Percentiles rank a stretch among this genome's conserved stretches.
These are phyloP conservation scores for Trypanosoma brucei DNA, from an alignment of 208 protist genomes.

Conservation along the genomic window DNA sequence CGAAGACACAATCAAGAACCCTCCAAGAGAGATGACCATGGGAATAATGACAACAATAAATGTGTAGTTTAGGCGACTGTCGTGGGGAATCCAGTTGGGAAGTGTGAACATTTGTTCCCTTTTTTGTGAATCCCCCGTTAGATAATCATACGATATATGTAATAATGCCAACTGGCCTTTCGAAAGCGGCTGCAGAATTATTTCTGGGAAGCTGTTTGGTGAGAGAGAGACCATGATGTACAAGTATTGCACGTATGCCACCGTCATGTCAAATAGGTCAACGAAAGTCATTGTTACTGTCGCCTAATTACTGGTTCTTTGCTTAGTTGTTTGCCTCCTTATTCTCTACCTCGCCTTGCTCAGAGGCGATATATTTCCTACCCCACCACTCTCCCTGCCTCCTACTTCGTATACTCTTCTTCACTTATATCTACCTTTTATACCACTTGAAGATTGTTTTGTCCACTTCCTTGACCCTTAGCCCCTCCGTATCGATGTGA, in stretches of 20 bases:
- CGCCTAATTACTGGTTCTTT: neutral
- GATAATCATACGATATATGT: slow-evolving; percentile 15
- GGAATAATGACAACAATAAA: slow-evolving; percentile 39
- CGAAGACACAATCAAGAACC: slow-evolving; percentile 37
- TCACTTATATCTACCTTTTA: neutral
- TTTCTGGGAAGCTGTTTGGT: slow-evolving; percentile 33
- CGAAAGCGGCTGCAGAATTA: slow-evolving; percentile 36
- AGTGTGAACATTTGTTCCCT: slow-evolving; percentile 33
- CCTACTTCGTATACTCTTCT: slow-evolving; percentile 1
- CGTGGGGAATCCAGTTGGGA: slow-evolving; percentile 58
- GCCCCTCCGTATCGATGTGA: no score
- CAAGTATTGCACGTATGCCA: slow-evolving; percentile 72
- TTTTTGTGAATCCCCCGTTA: slow-evolving; percentile 31
- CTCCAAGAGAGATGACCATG: slow-evolving; percentile 39
- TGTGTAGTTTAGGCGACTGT: slow-evolving; percentile 54
- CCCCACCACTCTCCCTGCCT: neutral
- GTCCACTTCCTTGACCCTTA: no score
- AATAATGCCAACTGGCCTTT: slow-evolving; percentile 30
- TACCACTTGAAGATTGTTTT: neutral
- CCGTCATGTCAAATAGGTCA: slow-evolving; percentile 68
- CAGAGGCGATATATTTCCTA: no score
- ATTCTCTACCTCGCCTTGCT: no score
- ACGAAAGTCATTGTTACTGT: slow-evolving; percentile 28
- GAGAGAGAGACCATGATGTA: slow-evolving; percentile 48
- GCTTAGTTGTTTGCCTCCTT: no score